phyloP scores from a whole-genome alignment of 108 stramenopile species.

The Nitzschia sp. region DNA sequence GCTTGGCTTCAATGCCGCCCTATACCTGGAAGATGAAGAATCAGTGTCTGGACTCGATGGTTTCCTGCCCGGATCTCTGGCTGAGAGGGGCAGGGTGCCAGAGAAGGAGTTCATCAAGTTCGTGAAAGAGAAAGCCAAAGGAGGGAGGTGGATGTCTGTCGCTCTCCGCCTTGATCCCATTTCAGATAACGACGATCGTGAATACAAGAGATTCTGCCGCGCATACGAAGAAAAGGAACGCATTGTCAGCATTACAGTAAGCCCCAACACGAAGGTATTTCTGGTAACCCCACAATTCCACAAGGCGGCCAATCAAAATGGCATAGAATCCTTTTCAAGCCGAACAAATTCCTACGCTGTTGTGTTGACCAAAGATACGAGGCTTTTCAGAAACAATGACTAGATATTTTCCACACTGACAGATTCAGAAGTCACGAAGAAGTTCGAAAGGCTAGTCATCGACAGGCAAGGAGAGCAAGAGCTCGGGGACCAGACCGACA shows the following conservation, averaged over 20 bases:
- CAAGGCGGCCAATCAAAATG: conserved; percentile 3
- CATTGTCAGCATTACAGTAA: conserved; percentile 61
- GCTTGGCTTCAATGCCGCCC: conserved; percentile 20
- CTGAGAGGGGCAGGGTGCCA: conserved; percentile 55
- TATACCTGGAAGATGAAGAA: conserved; percentile 26
- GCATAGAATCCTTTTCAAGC: conserved; percentile 30
- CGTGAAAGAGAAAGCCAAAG: conserved; percentile 48
- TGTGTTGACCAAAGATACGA: conserved; percentile 53
- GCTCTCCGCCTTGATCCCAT: conserved; percentile 42
- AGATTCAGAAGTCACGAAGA: no score
- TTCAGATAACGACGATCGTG: conserved; percentile 39
- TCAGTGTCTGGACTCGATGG: conserved; percentile 22
- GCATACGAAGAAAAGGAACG: conserved; percentile 65
- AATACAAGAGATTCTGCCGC: conserved; percentile 61
- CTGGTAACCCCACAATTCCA: conserved; percentile 73
- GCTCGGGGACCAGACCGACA: no score
- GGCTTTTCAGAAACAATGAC: no score
- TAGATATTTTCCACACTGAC: no score
- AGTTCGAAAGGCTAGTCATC: no score
- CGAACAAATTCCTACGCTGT: conserved; percentile 62
- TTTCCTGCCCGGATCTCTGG: conserved; percentile 45
- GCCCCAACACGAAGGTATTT: conserved; percentile 56
- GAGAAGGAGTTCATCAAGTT: conserved; percentile 64
- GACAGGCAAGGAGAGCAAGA: no score
- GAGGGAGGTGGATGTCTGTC: conserved; percentile 52